Conservation (phyloP, 2,329 filamentous ascomycete species). For the Emergomyces pasteurianus region DNA sequence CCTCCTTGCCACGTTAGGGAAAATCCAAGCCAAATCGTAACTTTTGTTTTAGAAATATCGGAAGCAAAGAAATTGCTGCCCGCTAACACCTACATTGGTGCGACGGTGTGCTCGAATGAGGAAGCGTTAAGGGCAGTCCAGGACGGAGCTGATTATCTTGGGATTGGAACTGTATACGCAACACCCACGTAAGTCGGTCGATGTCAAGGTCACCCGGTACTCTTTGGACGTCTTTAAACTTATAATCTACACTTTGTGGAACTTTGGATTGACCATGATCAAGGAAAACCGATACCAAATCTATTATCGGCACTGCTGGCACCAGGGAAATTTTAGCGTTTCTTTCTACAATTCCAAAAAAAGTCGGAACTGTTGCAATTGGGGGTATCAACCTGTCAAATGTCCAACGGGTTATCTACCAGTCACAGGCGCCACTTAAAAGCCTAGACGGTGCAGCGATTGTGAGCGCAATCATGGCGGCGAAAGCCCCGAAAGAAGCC, state of each 20-base stretch:
- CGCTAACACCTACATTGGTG: conserved; percentile 68
- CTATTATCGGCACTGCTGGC: conserved; percentile 62
- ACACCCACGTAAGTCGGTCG: conserved; percentile 55
- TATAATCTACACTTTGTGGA: background rate
- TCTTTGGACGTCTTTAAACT: background rate
- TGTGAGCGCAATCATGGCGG: conserved; percentile 76
- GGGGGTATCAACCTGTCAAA: conserved; percentile 76
- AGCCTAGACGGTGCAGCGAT: conserved; percentile 70
- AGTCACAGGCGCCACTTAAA: conserved; percentile 48
- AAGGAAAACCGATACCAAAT: conserved; percentile 78
- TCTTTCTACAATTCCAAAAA: conserved; percentile 38
- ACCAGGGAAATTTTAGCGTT: conserved; percentile 53
- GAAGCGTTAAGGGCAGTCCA: conserved; percentile 62
- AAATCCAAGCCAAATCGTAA: background rate
- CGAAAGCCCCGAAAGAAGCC: conserved; percentile 52
- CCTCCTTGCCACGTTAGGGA: conserved; percentile 2
- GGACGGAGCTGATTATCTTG: conserved; percentile 78
- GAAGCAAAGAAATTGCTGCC: conserved; percentile 64
- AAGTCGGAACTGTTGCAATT: conserved; percentile 59
- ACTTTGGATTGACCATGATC: conserved; percentile 8
- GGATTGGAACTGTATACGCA: conserved; percentile 79
- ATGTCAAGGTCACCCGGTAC: conserved; percentile 5
- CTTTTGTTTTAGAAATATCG: conserved; percentile 37
- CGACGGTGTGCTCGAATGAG: conserved; percentile 63
- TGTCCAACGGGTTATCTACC: conserved; percentile 59